A percentile compares a stretch with the other conserved stretches of the same genome.
Conservation (phyloP, 768 basidiomycete species). For the Chalciporus chontae region DNA sequence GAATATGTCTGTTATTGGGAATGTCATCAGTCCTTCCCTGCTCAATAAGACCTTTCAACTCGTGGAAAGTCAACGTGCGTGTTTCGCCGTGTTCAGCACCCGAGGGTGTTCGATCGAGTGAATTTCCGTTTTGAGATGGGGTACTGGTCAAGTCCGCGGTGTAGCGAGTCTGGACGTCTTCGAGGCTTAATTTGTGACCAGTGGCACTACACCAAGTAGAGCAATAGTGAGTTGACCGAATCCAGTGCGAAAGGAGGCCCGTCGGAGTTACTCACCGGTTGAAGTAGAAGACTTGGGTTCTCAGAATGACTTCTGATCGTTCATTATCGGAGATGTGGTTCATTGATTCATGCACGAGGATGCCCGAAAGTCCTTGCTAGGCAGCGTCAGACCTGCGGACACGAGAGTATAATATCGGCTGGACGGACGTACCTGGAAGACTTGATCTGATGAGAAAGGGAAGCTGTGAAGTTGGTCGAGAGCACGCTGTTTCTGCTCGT, state of each 20-base stretch:
- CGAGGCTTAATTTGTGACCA: conserved; percentile 26
- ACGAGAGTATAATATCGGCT: neutral
- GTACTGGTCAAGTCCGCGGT: conserved; percentile 11
- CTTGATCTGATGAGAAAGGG: conserved; percentile 54
- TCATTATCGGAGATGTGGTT: conserved; percentile 36
- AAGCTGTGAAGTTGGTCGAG: conserved; percentile 37
- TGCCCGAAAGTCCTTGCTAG: conserved; percentile 65
- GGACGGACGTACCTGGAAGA: conserved; percentile 50
- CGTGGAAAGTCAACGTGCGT: conserved; percentile 57
- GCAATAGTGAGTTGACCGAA: conserved; percentile 22
- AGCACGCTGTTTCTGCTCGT: conserved; percentile 18
- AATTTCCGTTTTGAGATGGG: conserved; percentile 21
- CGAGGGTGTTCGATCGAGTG: conserved; percentile 5
- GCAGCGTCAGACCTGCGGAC: neutral
- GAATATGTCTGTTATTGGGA: conserved; percentile 74
- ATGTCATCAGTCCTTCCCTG: conserved; percentile 69
- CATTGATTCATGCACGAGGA: conserved; percentile 43
- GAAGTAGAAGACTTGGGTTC: conserved; percentile 69
- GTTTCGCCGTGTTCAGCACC: conserved; percentile 28
- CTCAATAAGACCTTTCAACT: conserved; percentile 69
- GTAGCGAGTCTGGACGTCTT: conserved; percentile 20
- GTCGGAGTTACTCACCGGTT: conserved; percentile 43
- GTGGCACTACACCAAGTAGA: conserved; percentile 25
- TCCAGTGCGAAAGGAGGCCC: conserved; percentile 23
- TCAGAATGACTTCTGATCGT: conserved; percentile 46